Base-by-base conservation (phyloP, 495 filamentous ascomycete genomes). In the Daldinia caldariorum region DNA sequence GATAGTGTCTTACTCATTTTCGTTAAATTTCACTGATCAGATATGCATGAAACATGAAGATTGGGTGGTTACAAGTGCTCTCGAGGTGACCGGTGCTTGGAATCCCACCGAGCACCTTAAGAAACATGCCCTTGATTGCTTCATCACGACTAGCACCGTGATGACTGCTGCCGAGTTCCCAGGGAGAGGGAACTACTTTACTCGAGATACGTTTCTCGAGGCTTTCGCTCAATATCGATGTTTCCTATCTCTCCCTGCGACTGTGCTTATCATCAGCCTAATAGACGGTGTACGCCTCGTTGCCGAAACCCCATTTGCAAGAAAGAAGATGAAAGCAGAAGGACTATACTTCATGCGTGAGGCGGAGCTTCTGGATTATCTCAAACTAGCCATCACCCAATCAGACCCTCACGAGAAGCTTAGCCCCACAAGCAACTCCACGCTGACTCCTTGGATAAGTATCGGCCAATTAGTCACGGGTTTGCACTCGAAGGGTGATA, bases 71-170 rank as follows among this genome's bases (percentile, higher is more conserved):
- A 77, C 70, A 18, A 77, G 78, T 0, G 58, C 60, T 13, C 79
- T 83, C 0, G 85, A 85, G 62, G 76, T 85, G 35, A 76, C 80
- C 35, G 78, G 77, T 0, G 63, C 76, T 4, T 74, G 67, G 65
- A 77, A 79, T 45, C 47, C 80, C 10, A 75, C 78, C 35, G 37
- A 74, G 0, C 58, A 56, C 35, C 16, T 70, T 26, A 14, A 32
- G 16, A 1, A 4, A 68, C 73, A 71, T 55, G 3, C 13, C 6
- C 4, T 76, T 78, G 20, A 58, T 5, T 60, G 71, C 37, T 84
- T 85, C 62, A 43, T 79, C 56, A 54, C 79, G 1, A 60, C 79
- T 2, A 74, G 66, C 14, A 74, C 18, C 4, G 72, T 1, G 45
- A 50, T 1, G 72, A 72, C 4, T 41, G 9, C 79, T 7, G 49